Percentiles rank a stretch among this genome's conserved stretches.
These are phyloP conservation scores for Perkinsus marinus DNA, from an alignment of 169 alveolate species.

Conservation along the genomic window DNA sequence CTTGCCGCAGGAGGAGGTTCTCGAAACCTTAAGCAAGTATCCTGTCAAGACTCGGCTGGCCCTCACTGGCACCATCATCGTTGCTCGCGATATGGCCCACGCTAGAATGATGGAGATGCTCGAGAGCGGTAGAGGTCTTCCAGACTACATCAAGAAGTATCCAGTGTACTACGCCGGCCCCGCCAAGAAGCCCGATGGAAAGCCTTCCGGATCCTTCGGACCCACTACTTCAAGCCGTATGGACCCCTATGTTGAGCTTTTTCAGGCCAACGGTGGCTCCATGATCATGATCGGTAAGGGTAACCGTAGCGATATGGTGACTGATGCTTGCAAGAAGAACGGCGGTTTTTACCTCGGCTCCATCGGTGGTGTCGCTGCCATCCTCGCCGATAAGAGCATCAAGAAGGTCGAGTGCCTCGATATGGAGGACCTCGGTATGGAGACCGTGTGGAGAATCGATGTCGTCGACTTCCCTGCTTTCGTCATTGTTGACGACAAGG, in stretches of 20 bases:
- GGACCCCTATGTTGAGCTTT: slow-evolving; percentile 58
- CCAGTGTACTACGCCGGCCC: slow-evolving; percentile 75
- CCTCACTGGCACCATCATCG: slow-evolving; percentile 48
- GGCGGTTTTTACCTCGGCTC: slow-evolving; percentile 67
- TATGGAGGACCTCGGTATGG: slow-evolving; percentile 48
- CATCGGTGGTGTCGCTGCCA: slow-evolving; percentile 75
- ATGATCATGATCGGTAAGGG: slow-evolving; percentile 65
- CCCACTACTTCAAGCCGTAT: slow-evolving; percentile 78
- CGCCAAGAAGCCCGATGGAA: slow-evolving; percentile 66
- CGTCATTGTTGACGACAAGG: slow-evolving; percentile 63
- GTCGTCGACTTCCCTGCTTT: slow-evolving; percentile 74
- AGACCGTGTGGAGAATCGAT: slow-evolving; percentile 63
- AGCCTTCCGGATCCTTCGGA: slow-evolving; percentile 68
- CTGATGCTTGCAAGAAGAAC: slow-evolving; percentile 57
- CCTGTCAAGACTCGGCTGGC: slow-evolving; percentile 57
- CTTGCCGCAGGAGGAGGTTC: slow-evolving; percentile 50
- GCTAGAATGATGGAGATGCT: slow-evolving; percentile 49
- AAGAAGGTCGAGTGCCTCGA: slow-evolving; percentile 54
- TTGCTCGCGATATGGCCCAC: slow-evolving; percentile 77
- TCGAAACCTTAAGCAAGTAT: slow-evolving; percentile 16
- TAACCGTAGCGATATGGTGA: slow-evolving; percentile 45
- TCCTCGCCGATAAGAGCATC: slow-evolving; percentile 56
- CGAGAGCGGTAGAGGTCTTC: slow-evolving; percentile 43
- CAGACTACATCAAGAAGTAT: slow-evolving; percentile 54
- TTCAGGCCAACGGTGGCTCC: slow-evolving; percentile 57